Evolutionary conservation across 805 yeast genomes (phyloP).

Genomic region (Barnettozyma populi): DNA sequence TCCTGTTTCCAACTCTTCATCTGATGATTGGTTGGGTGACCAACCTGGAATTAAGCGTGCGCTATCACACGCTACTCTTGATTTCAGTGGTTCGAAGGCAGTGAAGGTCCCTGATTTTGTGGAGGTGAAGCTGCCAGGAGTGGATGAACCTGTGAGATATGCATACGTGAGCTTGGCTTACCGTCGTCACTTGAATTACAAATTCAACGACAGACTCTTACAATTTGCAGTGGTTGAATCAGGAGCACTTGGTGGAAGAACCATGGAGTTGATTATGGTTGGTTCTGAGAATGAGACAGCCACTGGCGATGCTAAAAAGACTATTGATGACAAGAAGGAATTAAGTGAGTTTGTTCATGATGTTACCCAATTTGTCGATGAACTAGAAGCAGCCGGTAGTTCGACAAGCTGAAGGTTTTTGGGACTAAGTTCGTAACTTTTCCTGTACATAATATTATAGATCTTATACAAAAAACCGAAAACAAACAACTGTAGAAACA

Average conservation of each 20-base stretch:
- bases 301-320: not conserved
- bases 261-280: conserved; percentile 43
- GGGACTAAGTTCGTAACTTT: not conserved
- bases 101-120: conserved; percentile 36
- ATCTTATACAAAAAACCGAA: not conserved
- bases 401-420: not conserved
- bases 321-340: conserved; percentile 13
- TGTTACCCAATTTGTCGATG: conserved; percentile 15
- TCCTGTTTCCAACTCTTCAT: conserved; percentile 8
- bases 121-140: conserved; percentile 31
- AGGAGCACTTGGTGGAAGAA: conserved; percentile 53
- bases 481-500: not conserved
- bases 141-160: conserved; percentile 37
- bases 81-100: conserved; percentile 34
- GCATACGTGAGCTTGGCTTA: conserved; percentile 38
- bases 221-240: conserved; percentile 48
- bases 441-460: conserved; percentile 1
- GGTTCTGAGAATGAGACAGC: conserved; percentile 24
- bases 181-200: conserved; percentile 40
- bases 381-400: conserved; percentile 4
- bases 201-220: conserved; percentile 30
- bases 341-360: conserved; percentile 17
- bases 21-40: conserved; percentile 19
- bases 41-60: conserved; percentile 42
- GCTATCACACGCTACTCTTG: conserved; percentile 32